Base-by-base conservation (phyloP, 2,329 filamentous ascomycete species). In the Pestalotiopsis sp. region DNA sequence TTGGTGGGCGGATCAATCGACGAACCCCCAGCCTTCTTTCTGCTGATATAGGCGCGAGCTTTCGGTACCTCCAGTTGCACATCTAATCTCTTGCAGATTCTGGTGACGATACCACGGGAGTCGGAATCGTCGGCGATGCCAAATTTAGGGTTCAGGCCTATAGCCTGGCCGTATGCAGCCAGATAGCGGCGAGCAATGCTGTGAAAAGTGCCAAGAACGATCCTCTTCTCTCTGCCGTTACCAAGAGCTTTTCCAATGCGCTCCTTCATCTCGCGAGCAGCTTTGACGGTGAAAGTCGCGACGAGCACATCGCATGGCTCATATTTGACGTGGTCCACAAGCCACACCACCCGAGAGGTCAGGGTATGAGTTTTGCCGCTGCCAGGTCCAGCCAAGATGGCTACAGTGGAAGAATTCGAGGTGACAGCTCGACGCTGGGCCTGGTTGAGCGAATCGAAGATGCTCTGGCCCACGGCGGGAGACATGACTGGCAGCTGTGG, bases 281-380 rank as follows among this genome's bases (percentile, higher is more conserved):
- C 94, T 79, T 98, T 98, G 78, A 97, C 94, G 1, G 96, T 99
- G 77, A 99, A 99, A 0, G 95, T 98, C 70, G 95, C 96, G 68
- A 98, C 95, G 68, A 99, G 90, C 74, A 98, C 90, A 81, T 98
- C 94, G 81, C 92, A 89, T 75, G 95, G 95, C 67, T 89, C 87
- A 73, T 93, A 88, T 56, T 90, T 88, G 73, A 88, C 82, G 73
- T 92, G 85, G 64, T 91, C 88, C 66, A 98, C 87, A 38, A 98
- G 88, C 85, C 95, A 97, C 73, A 94, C 94, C 68, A 98, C 94
- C 70, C 96, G 92, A 58, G 94, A 93, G 0, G 94, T 97, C 66
- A 99, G 85, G 0, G 96, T 98, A 79, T 98, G 97, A 14, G 95
- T 99, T 81, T 99, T 98, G 22, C 96, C 95, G 69, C 88, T 91